Conservation (phyloP, 768 basidiomycete genomes). For the Fomitopsis serialis region DNA sequence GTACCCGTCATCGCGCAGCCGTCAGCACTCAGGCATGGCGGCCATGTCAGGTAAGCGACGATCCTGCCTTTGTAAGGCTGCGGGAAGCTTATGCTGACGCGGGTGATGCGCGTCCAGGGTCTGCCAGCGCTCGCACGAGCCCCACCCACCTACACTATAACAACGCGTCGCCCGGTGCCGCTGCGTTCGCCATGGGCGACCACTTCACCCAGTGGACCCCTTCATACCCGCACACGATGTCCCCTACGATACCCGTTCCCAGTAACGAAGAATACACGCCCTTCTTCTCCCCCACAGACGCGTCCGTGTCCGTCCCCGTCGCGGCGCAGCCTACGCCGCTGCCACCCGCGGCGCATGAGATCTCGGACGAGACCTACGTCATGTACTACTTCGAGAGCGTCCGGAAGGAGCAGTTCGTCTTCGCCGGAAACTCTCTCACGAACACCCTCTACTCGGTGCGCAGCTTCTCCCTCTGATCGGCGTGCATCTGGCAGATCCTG, state of each 20-base stretch:
- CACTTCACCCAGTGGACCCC: neutral
- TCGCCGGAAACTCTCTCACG: slow-evolving; percentile 55
- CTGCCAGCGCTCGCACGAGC: neutral
- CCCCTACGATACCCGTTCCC: slow-evolving; percentile 1
- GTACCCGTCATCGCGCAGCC: slow-evolving; percentile 7
- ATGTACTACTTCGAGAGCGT: slow-evolving; percentile 75
- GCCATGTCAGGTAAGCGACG: slow-evolving; percentile 9
- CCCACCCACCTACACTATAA: neutral
- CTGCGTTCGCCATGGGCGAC: neutral
- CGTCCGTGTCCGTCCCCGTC: neutral
- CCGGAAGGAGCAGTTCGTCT: slow-evolving; percentile 59
- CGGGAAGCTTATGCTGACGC: neutral
- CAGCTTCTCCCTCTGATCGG: slow-evolving; percentile 4
- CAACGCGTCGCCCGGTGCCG: neutral
- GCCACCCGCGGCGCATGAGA: slow-evolving; percentile 13
- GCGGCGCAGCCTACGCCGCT: slow-evolving; percentile 17
- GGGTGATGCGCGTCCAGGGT: neutral
- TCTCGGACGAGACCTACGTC: slow-evolving; percentile 50
- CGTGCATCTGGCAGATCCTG: slow-evolving; percentile 2
- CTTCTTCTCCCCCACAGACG: neutral
- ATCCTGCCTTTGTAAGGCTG: neutral
- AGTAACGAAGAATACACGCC: slow-evolving; percentile 9
- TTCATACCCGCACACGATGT: neutral
- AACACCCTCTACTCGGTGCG: slow-evolving; percentile 65
- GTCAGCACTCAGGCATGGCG: slow-evolving; percentile 3